Evolutionary conservation across 441 rosid species (phyloP).

Genomic region (Eruca vesicaria): DNA sequence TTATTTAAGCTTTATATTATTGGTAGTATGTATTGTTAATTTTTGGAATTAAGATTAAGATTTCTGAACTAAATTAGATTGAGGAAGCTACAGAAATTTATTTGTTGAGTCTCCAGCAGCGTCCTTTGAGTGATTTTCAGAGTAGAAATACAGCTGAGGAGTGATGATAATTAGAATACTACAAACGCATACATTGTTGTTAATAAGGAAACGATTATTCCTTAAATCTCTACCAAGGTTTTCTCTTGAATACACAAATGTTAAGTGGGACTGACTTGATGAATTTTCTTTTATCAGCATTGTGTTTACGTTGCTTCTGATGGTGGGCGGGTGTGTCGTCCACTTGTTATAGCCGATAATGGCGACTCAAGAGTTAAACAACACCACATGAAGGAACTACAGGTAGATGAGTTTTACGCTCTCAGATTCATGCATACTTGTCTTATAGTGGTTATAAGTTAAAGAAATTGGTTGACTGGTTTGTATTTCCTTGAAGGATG

Average conservation of each 20-base stretch:
- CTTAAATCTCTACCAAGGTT: neutral
- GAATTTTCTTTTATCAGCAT: conserved; percentile 49
- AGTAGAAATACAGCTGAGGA: conserved; percentile 1
- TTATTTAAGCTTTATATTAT: neutral
- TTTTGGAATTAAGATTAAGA: conserved; percentile 6
- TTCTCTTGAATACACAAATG: neutral
- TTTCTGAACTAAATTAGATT: neutral
- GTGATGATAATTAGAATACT: too few relatives aligned
- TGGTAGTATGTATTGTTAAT: conserved; percentile 1
- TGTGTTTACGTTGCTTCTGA: conserved; percentile 96
- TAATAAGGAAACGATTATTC: neutral
- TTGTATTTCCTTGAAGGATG: conserved; percentile 56
- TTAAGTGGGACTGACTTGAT: conserved; percentile 28
- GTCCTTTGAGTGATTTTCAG: neutral
- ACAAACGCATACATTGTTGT: neutral
- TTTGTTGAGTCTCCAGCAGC: neutral
- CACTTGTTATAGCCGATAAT: conserved; percentile 96
- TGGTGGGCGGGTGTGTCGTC: conserved; percentile 99
- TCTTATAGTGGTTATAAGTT: conserved; percentile 12
- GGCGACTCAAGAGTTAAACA: conserved; percentile 90
- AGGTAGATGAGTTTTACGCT: conserved; percentile 46
- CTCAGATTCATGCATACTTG: conserved; percentile 19
- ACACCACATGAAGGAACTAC: conserved; percentile 90
- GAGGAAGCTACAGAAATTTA: neutral
- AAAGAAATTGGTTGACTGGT: conserved; percentile 27